phyloP scores from a whole-genome alignment of 1,139 yeast species.

The Pichia sp. region DNA sequence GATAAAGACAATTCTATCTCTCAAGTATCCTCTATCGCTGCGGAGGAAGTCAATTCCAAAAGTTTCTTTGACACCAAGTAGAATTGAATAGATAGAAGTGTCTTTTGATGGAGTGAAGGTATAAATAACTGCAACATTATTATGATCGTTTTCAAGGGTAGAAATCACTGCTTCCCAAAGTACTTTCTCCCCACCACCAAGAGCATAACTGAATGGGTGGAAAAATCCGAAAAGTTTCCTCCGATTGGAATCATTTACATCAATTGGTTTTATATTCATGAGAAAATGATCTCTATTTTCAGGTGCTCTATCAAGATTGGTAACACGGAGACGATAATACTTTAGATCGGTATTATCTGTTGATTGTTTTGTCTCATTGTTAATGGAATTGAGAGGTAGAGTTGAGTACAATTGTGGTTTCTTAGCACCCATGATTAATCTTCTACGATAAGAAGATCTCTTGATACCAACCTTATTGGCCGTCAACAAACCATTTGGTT shows the following conservation, averaged over 20 bases:
- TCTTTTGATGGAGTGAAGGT: conserved; percentile 46
- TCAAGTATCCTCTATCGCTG: conserved; percentile 25
- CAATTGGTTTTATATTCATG: conserved; percentile 32
- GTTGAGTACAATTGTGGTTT: conserved; percentile 48
- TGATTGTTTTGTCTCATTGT: conserved; percentile 8
- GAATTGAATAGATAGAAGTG: conserved; percentile 47
- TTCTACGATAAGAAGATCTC: conserved; percentile 40
- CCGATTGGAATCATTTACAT: conserved; percentile 38
- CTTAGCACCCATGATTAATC: conserved; percentile 43
- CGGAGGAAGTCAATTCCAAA: conserved; percentile 56
- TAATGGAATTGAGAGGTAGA: conserved; percentile 23
- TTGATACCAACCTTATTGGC: conserved; percentile 31
- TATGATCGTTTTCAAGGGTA: conserved; percentile 50
- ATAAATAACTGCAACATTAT: conserved; percentile 67
- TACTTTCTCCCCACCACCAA: conserved; percentile 98
- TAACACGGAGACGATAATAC: conserved; percentile 22
- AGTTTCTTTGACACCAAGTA: conserved; percentile 53
- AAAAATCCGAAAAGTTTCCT: conserved; percentile 70
- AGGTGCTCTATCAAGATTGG: conserved; percentile 24
- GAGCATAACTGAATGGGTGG: conserved; percentile 94
- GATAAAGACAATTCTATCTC: conserved; percentile 61
- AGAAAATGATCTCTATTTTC: conserved; percentile 18
- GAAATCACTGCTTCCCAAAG: conserved; percentile 89
- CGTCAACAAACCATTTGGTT: conserved; percentile 29
- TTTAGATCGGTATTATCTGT: conserved; percentile 18